Evolutionary conservation across 192 early-diverging fungal species (phyloP), one percentile per base, ranked within the genome.

Genomic region (Coemansia sp.): DNA sequence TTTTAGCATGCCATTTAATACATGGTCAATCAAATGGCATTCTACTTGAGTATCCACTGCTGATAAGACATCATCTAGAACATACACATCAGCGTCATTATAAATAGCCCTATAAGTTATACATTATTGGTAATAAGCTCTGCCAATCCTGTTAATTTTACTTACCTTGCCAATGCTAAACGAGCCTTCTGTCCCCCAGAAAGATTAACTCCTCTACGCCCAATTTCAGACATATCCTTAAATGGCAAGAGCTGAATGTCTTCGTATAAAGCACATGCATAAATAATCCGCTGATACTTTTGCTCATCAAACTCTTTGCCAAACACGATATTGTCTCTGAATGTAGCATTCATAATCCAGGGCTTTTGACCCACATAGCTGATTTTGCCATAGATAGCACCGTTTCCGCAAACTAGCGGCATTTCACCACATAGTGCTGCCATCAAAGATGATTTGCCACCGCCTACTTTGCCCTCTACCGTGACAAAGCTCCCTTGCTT

Each of bases 381-480:
- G 38, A 70, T 65, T 2, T 62, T 56, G 2, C 91, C 91, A 44
- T 86, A 77, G 10, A 94, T 55, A 36, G 56, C 74, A 3, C 91
- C 88, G 1, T 80, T 61, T 9, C 91, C 91, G 11, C 39, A 56
- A 6, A 71, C 39, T 53, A 85, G 80, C 50, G 88, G 86, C 87
- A 94, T 94, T 68, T 97, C 94, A 4, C 79, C 75, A 38, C 74
- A 68, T 11, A 85, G 51, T 14, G 76, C 80, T 6, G 72, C 77
- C 12, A 82, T 20, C 11, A 85, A 54, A 0, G 83, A 85, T 0
- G 82, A 79, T 55, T 85, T 85, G 5, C 82, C 84, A 36, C 68
- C 68, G 16, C 84, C 84, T 3, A 84, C 73, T 21, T 64, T 69
- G n/a, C 84, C 84, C 0, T 80, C 65, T 6, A 85, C 63, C 4